Base-by-base conservation (phyloP, 768 basidiomycete genomes). In the Lyophyllum atratum region DNA sequence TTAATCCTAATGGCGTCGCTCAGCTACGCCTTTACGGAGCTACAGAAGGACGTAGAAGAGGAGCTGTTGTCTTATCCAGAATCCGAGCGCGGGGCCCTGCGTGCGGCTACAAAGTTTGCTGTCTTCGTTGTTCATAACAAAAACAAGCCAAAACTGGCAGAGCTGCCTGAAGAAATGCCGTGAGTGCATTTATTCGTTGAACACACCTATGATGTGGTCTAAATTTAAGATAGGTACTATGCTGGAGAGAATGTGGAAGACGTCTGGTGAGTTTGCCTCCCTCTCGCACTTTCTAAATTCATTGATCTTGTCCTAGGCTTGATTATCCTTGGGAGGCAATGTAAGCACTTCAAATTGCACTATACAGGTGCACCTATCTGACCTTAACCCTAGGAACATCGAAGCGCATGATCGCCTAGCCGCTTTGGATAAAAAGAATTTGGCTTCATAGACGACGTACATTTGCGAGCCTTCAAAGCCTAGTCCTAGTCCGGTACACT, bases 111-210 rank as follows among this genome's bases (percentile, higher is more conserved):
- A 25, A 79, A 90, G 69, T 93, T 99, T 58, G 95, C 85, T 1
- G 78, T 98, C 61, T 99, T 98, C 67, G 96, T 98, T 46, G 92
- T 95, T 24, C 92, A 95, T 74, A 93, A 95, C 78, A 98, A 98
- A 76, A 78, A 86, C 59, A 98, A 98, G 75, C 76, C 79, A 29
- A 99, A 99, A 76, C 69, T 86, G 33, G 95, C 85, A 25, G 73
- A 84, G 44, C 74, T 99, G 34, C 91, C 94, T 2, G 63, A 77
- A 1, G 83, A 84, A 56, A 77, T 80, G 25, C 82, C 80, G 90
- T 93, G 68, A 68, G 85, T 73, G 9, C 3, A 45, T 53, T 12
- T 9, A 19, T 39, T 59, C 17, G 54, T 47, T 28, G 14, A 37
- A 47, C 14, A 5, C 49, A 34, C 31, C 54, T 44, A 19, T 54